These are phyloP conservation scores for Annulohypoxylon bovei DNA, from an alignment of 495 filamentous ascomycete species.

Conservation along the genomic window DNA sequence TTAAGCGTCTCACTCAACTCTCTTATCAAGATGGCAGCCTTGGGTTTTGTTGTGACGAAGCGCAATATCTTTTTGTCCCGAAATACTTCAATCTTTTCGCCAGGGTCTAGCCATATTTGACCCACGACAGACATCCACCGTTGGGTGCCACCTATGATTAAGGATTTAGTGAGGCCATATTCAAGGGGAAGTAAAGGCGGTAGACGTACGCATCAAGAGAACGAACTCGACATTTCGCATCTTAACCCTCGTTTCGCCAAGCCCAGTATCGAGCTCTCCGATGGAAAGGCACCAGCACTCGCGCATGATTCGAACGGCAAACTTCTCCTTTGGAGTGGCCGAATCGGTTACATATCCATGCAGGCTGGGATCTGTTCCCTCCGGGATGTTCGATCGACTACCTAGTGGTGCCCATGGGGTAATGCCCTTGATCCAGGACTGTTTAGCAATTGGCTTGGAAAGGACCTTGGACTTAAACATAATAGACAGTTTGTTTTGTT, in stretches of 20 bases:
- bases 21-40: slow-evolving; percentile 47
- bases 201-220: slow-evolving; percentile 50
- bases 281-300: slow-evolving; percentile 54
- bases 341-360: slow-evolving; percentile 39
- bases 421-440: slow-evolving; percentile 46
- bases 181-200: not conserved
- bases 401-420: slow-evolving; percentile 48
- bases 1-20: slow-evolving; percentile 40
- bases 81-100: slow-evolving; percentile 49
- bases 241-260: slow-evolving; percentile 49
- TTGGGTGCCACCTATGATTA: slow-evolving; percentile 46
- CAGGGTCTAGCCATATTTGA: slow-evolving; percentile 40
- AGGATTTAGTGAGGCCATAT: slow-evolving; percentile 7
- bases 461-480: not conserved
- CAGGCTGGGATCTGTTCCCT: slow-evolving; percentile 25
- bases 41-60: slow-evolving; percentile 48
- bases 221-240: slow-evolving; percentile 49
- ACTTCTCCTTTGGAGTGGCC: slow-evolving; percentile 45
- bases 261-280: slow-evolving; percentile 36
- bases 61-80: slow-evolving; percentile 41
- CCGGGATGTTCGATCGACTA: not conserved
- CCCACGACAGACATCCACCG: slow-evolving; percentile 47
- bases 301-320: slow-evolving; percentile 53
- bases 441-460: not conserved
- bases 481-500: not conserved